phyloP scores from a whole-genome alignment of 2,329 filamentous ascomycete species.

The Blumeria graminis region DNA sequence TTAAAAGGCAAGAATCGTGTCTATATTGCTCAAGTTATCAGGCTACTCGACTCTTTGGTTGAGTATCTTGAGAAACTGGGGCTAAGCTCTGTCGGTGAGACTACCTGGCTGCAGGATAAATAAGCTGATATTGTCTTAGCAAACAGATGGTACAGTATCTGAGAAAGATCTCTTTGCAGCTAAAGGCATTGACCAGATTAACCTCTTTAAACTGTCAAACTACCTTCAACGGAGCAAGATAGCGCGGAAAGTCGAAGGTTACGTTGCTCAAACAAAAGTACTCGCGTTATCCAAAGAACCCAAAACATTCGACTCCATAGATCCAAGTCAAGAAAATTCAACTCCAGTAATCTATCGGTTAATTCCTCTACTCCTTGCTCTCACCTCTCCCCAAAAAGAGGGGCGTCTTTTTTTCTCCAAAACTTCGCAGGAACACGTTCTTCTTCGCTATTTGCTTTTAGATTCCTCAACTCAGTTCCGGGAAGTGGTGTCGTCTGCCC shows the following conservation, averaged over 20 bases:
- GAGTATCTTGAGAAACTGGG: slow-evolving; percentile 37
- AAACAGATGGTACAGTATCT: slow-evolving; percentile 41
- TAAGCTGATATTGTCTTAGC: slow-evolving; percentile 12
- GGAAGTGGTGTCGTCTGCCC: slow-evolving; percentile 60
- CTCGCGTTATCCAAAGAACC: slow-evolving; percentile 5
- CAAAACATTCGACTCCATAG: slow-evolving; percentile 6
- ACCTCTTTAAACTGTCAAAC: slow-evolving; percentile 64
- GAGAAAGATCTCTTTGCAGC: slow-evolving; percentile 49
- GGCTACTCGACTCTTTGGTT: slow-evolving; percentile 57
- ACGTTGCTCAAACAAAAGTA: slow-evolving; percentile 34
- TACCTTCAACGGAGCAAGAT: slow-evolving; percentile 86
- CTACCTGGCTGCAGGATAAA: neutral
- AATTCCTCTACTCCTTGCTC: slow-evolving; percentile 45
- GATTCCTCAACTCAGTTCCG: slow-evolving; percentile 83
- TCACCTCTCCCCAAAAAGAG: slow-evolving; percentile 65
- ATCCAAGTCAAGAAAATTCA: slow-evolving; percentile 5
- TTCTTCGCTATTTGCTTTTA: slow-evolving; percentile 64
- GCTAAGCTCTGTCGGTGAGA: slow-evolving; percentile 21
- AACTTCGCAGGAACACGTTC: slow-evolving; percentile 22
- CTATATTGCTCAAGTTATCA: slow-evolving; percentile 69
- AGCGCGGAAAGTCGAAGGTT: slow-evolving; percentile 84
- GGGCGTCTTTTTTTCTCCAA: slow-evolving; percentile 41
- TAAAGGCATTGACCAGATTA: slow-evolving; percentile 86
- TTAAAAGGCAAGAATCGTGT: slow-evolving; percentile 78
- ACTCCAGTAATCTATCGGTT: slow-evolving; percentile 24